These are phyloP conservation scores for Rhodomyrtus tomentosa DNA, from an alignment of 345 rosid genomes.

Conservation along the genomic window DNA sequence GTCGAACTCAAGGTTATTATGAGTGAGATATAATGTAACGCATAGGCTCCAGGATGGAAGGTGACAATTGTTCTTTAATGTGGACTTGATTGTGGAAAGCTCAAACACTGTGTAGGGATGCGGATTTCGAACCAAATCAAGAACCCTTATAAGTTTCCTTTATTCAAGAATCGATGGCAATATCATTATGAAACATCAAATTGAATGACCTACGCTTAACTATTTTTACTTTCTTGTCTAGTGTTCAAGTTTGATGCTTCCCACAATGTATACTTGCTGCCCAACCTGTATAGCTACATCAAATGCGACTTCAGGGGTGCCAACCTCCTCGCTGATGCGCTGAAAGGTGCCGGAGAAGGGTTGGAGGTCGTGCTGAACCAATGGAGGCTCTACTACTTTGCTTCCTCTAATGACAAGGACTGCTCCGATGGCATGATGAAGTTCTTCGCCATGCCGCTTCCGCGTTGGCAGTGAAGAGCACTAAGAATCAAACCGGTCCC, in stretches of 20 bases:
- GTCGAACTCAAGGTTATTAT: background rate
- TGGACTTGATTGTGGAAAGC: too few relatives aligned
- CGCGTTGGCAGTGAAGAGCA: background rate
- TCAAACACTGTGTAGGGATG: too few relatives aligned
- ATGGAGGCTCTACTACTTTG: constrained; percentile 10
- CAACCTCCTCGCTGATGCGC: constrained; percentile 1
- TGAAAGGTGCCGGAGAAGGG: constrained; percentile 1
- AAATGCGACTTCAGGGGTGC: constrained; percentile 7
- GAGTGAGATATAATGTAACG: background rate
- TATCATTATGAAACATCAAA: background rate
- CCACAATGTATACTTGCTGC: constrained; percentile 10
- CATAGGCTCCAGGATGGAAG: background rate
- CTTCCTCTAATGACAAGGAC: constrained; percentile 2
- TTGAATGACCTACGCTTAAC: background rate
- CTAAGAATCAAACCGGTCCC: background rate
- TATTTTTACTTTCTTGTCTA: background rate
- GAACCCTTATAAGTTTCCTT: background rate
- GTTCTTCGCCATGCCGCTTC: constrained; percentile 6
- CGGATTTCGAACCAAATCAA: background rate
- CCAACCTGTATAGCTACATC: constrained; percentile 4
- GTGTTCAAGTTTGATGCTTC: constrained; percentile 14
- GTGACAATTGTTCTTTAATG: background rate
- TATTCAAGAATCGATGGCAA: background rate
- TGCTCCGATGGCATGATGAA: constrained; percentile 6
- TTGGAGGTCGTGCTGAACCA: constrained; percentile 5